Conservation (phyloP, 139 green algal genomes). For the Chlamydomonas urium region DNA sequence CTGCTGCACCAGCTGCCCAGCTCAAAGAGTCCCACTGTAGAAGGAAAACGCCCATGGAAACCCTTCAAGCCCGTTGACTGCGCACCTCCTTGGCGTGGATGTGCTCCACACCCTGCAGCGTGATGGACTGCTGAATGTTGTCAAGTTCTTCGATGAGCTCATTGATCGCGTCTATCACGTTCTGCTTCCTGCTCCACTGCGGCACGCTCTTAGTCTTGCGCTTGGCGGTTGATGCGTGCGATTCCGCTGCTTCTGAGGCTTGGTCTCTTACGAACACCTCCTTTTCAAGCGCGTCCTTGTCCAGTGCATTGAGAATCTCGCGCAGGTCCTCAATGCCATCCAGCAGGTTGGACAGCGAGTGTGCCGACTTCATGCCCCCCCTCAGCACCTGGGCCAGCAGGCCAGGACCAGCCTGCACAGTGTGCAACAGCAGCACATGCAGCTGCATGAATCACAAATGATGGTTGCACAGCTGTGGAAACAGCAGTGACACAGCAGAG, state of each 20-base stretch:
- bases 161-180: constrained; percentile 89
- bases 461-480: background rate
- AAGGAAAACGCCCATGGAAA: too few species aligned
- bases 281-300: too few species aligned
- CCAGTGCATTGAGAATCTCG: background rate
- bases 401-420: too few species aligned
- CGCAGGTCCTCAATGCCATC: constrained; percentile 42
- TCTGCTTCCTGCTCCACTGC: constrained; percentile 30
- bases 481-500: background rate
- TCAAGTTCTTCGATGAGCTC: constrained; percentile 93
- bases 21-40: too few species aligned
- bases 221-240: too few species aligned
- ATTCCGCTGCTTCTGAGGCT: too few species aligned
- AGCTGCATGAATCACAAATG: too few species aligned
- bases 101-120: constrained; percentile 79
- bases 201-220: background rate
- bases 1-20: too few species aligned
- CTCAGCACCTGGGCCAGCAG: too few species aligned
- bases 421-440: too few species aligned
- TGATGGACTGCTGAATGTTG: constrained; percentile 59
- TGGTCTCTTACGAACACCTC: too few species aligned
- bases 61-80: too few species aligned
- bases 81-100: constrained; percentile 87
- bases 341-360: constrained; percentile 75
- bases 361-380: background rate